Evolutionary conservation across 768 basidiomycete genomes (phyloP), one percentile per base, ranked within the genome.

Genomic region (Russula compacta): DNA sequence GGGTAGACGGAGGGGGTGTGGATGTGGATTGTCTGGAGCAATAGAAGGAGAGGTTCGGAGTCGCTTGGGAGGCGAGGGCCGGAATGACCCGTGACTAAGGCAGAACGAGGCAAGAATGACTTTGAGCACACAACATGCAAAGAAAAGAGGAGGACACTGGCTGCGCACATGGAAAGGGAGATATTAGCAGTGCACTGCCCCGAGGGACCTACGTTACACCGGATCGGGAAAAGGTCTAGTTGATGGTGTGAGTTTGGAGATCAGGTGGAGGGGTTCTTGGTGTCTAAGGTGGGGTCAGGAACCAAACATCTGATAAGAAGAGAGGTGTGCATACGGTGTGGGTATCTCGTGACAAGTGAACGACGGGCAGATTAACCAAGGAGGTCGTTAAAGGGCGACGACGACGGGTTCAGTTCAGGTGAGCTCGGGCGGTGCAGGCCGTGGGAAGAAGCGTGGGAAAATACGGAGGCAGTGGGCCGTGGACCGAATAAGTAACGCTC

Each of bases 371-470:
- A 62, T 35, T 40, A 42, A 4, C 51, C 48, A 50, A 62, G 50
- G 1, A 24, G 0, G 49, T 52, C 55, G 29, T 12, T 61, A 62
- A 40, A 17, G 36, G 53, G 9, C 1, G 29, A 40, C 35, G 48
- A 10, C 24, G 12, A 21, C 4, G 24, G 24, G 2, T 29, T 29
- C 24, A 29, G 24, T 29, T 29, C 24, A 29, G 24, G 24, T 29
- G 24, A 29, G 24, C 24, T 29, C 24, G 24, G 24, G 24, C 24
- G 24, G 24, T 29, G 24, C 24, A 29, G 24, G 24, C 1, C 33
- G 40, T 35, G 49, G 12, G 35, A 36, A 47, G 0, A 3, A 24
- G 35, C 61, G 61, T 62, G 61, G 51, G 61, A 62, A 35, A 9
- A 1, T 1, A 14, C 21, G 51, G 61, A 8, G 6, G 14, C 2